phyloP scores from a whole-genome alignment of 2,329 filamentous ascomycete species.

The Mycocentrospora acerina region DNA sequence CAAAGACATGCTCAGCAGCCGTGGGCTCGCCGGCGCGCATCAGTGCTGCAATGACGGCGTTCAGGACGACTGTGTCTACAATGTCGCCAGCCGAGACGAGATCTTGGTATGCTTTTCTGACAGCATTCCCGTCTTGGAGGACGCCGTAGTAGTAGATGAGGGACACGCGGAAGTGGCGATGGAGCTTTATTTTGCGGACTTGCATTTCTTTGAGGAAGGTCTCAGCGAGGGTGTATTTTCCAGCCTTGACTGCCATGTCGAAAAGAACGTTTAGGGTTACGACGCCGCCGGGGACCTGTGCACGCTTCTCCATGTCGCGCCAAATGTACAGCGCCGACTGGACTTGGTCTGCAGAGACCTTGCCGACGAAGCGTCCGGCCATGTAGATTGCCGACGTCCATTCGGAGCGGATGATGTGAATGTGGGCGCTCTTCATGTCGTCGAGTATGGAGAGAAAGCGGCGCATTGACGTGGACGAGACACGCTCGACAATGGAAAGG shows the following conservation, averaged over 20 bases:
- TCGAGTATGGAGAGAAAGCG: slow-evolving; percentile 82
- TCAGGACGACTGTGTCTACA: slow-evolving; percentile 83
- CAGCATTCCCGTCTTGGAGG: slow-evolving; percentile 68
- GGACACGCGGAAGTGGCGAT: slow-evolving; percentile 79
- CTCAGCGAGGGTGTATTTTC: slow-evolving; percentile 80
- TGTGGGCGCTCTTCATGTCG: slow-evolving; percentile 74
- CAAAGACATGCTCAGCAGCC: slow-evolving; percentile 78
- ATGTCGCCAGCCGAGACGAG: slow-evolving; percentile 85
- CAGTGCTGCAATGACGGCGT: slow-evolving; percentile 79
- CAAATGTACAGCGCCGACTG: slow-evolving; percentile 74
- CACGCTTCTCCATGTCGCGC: slow-evolving; percentile 83
- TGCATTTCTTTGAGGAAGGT: slow-evolving; percentile 83
- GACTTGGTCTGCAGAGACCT: slow-evolving; percentile 60
- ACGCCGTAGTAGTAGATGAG: slow-evolving; percentile 84
- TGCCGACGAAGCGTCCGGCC: slow-evolving; percentile 69
- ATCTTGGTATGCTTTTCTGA: slow-evolving; percentile 75
- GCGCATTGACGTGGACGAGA: slow-evolving; percentile 62
- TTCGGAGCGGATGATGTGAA: slow-evolving; percentile 66
- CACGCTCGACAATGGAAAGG: slow-evolving; percentile 64
- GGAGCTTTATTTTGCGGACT: slow-evolving; percentile 65
- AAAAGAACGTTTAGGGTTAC: slow-evolving; percentile 96
- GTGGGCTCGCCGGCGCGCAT: slow-evolving; percentile 73
- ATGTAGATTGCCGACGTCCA: slow-evolving; percentile 87
- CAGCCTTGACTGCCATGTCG: slow-evolving; percentile 80
- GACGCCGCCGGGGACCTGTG: slow-evolving; percentile 64